Conservation (phyloP, 176 grass and related monocot genomes). For the Carex pumila region DNA sequence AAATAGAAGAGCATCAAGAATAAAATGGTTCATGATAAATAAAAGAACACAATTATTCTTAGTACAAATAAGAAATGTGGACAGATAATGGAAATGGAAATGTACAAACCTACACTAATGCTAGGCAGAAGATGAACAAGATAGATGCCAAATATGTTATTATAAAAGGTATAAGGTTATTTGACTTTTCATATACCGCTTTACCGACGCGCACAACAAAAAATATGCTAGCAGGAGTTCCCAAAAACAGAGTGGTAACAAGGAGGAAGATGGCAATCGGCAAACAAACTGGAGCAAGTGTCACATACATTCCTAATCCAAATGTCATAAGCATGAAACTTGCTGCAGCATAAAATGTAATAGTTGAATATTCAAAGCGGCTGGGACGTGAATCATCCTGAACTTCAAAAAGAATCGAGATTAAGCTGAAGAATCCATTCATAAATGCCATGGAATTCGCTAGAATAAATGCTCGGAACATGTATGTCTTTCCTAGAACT, state of each 20-base stretch:
- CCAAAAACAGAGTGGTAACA: background rate
- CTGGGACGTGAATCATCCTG: accelerated
- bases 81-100: too few relatives aligned
- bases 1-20: too few relatives aligned
- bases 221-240: background rate
- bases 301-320: background rate
- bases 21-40: too few relatives aligned
- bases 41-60: too few relatives aligned
- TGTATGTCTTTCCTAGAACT: background rate
- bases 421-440: background rate
- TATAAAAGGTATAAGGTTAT: too few relatives aligned
- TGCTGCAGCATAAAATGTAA: background rate
- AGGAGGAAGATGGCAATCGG: background rate
- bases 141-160: background rate
- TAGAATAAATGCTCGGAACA: background rate
- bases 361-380: too few relatives aligned
- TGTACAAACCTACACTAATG: background rate
- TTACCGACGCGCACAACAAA: accelerated
- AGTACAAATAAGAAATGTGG: too few relatives aligned
- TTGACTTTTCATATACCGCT: too few relatives aligned
- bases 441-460: background rate
- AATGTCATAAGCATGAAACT: background rate
- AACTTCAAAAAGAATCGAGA: background rate
- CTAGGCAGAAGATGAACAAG: background rate
- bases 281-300: background rate